phyloP scores from a whole-genome alignment of 306 rosid species.

The Crataegus laevigata region DNA sequence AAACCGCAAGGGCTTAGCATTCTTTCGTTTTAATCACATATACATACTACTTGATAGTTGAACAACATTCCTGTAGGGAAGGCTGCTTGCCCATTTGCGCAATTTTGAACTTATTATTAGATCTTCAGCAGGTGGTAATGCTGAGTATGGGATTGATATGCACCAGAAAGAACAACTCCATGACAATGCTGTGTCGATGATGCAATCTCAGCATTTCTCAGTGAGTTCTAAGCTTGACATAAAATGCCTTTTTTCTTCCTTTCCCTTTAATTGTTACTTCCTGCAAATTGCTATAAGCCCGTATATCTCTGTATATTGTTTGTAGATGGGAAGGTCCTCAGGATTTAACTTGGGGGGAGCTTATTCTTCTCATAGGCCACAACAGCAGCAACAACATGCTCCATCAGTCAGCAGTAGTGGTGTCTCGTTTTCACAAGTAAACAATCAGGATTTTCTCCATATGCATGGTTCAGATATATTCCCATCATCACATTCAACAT shows the following conservation, averaged over 20 bases:
- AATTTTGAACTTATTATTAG: slow-evolving; percentile 26
- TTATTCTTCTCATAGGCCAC: slow-evolving; percentile 74
- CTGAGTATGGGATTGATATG: slow-evolving; percentile 84
- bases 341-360: slow-evolving; percentile 81
- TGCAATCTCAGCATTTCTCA: slow-evolving; percentile 94
- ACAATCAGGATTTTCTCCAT: slow-evolving; percentile 93
- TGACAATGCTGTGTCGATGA: slow-evolving; percentile 75
- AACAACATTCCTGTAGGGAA: not conserved
- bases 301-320: slow-evolving; percentile 19
- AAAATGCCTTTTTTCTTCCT: not conserved
- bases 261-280: not conserved
- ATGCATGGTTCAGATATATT: slow-evolving; percentile 82
- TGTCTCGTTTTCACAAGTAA: slow-evolving; percentile 74
- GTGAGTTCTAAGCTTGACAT: slow-evolving; percentile 38
- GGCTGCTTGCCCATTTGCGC: not conserved
- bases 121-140: slow-evolving; percentile 61
- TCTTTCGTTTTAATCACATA: not conserved
- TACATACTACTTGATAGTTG: not conserved
- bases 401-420: slow-evolving; percentile 73
- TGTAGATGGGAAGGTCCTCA: slow-evolving; percentile 89
- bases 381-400: slow-evolving; percentile 86
- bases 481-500: slow-evolving; percentile 80
- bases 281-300: not conserved
- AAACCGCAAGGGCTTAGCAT: not conserved
- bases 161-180: slow-evolving; percentile 97